Evolutionary conservation across 352 stramenopile genomes (phyloP).

Genomic region (Phytophthora ramorum): DNA sequence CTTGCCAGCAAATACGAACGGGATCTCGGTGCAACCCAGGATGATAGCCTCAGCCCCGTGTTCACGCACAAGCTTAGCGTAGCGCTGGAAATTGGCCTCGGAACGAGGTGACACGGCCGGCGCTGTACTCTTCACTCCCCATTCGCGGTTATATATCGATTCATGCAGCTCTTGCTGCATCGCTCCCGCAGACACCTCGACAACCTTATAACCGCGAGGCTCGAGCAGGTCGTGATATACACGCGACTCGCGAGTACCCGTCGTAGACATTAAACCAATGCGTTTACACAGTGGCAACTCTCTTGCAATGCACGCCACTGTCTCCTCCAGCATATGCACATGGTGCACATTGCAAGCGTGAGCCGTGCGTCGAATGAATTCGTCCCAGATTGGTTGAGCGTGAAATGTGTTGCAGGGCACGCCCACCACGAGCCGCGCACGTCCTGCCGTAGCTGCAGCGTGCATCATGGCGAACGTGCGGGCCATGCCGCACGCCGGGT

Average conservation of each 20-base stretch:
- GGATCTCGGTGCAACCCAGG: constrained; percentile 83
- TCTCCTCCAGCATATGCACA: constrained; percentile 82
- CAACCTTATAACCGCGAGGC: constrained; percentile 58
- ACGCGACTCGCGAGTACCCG: constrained; percentile 61
- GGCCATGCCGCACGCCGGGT: constrained; percentile 76
- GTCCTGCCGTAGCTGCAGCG: constrained; percentile 40
- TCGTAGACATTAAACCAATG: constrained; percentile 76
- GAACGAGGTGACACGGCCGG: constrained; percentile 57
- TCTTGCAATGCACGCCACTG: constrained; percentile 59
- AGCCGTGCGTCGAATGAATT: constrained; percentile 62
- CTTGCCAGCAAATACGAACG: constrained; percentile 70
- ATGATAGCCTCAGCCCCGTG: constrained; percentile 70
- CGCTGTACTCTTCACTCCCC: constrained; percentile 81
- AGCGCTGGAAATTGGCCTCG: constrained; percentile 69
- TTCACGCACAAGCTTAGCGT: constrained; percentile 50
- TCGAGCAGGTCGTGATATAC: constrained; percentile 79
- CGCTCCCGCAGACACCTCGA: constrained; percentile 52
- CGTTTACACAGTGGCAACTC: constrained; percentile 51
- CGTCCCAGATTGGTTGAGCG: constrained; percentile 71
- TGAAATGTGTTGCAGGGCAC: constrained; percentile 86
- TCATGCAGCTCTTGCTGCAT: constrained; percentile 74
- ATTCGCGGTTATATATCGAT: constrained; percentile 75
- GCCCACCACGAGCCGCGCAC: constrained; percentile 57
- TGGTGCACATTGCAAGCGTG: constrained; percentile 29
- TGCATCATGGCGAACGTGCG: constrained; percentile 80